Percentiles rank a stretch among this genome's conserved stretches.
Conservation (phyloP, 768 basidiomycete species). For the Boletus tylopilopsis region DNA sequence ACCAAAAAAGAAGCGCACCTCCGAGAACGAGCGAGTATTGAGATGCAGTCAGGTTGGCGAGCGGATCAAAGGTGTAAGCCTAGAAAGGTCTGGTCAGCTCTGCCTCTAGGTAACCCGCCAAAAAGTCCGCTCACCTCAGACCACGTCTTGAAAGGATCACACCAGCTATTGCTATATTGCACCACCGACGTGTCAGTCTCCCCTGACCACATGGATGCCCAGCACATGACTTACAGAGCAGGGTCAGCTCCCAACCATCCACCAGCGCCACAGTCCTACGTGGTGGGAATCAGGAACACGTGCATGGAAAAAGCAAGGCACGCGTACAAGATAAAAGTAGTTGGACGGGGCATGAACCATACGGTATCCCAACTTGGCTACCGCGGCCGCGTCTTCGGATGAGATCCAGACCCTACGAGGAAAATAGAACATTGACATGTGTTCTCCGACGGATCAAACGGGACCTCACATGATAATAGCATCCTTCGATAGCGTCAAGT, state of each 20-base stretch:
- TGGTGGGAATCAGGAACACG: neutral
- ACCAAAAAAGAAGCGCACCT: slow-evolving; percentile 15
- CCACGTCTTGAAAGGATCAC: slow-evolving; percentile 53
- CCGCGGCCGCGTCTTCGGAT: slow-evolving; percentile 35
- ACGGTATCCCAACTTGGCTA: slow-evolving; percentile 38
- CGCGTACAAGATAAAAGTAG: slow-evolving; percentile 48
- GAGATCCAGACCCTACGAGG: slow-evolving; percentile 47
- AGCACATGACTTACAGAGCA: slow-evolving; percentile 24
- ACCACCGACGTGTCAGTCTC: neutral
- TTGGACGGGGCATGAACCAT: slow-evolving; percentile 48
- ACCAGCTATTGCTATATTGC: slow-evolving; percentile 40
- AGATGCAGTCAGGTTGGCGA: slow-evolving; percentile 35
- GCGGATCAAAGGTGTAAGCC: slow-evolving; percentile 51
- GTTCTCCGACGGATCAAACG: neutral
- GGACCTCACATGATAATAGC: slow-evolving; percentile 37
- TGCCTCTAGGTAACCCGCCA: neutral
- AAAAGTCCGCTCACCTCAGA: slow-evolving; percentile 33
- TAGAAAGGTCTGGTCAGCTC: no score
- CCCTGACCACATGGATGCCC: neutral
- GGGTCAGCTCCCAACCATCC: slow-evolving; percentile 40
- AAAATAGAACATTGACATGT: neutral
- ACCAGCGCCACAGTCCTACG: slow-evolving; percentile 46
- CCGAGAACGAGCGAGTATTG: slow-evolving; percentile 38
- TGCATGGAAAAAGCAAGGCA: neutral
- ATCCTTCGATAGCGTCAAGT: slow-evolving; percentile 39